Base-by-base conservation (phyloP, 2,329 filamentous ascomycete species). In the Aspergillus vadensis region DNA sequence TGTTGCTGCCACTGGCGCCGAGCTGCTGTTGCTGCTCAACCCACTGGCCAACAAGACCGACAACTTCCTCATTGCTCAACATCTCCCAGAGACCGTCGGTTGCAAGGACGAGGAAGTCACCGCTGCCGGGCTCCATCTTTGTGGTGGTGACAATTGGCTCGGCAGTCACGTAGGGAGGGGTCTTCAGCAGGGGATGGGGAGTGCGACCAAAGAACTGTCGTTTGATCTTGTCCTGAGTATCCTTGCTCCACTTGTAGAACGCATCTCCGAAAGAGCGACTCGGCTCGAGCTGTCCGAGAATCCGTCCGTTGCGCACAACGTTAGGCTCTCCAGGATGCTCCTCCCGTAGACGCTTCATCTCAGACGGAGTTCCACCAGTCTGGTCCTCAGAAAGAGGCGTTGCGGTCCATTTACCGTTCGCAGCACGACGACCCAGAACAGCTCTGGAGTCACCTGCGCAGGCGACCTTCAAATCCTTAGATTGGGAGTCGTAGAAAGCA, bases 41-140 rank as follows among this genome's bases (percentile, higher is more conserved):
- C 95, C 95, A 99, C 76, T 96, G 92, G 15, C 94, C 96, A 4
- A 99, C 95, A 2, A 99, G 86, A 0, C 95, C 95, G 54, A 99
- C 91, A 1, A 97, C 95, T 80, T 99, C 95, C 74, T 99, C 95
- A 70, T 98, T 99, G 51, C 92, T 97, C 63, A 99, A 83, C 95
- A 98, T 98, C 79, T 99, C 95, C 95, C 95, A 99, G 0, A 99
- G 83, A 4, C 95, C 95, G 73, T 99, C 95, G 0, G 95, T 97
- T 21, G 95, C 95, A 83, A 99, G 88, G 63, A 99, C 94, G 12
- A 99, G 83, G 70, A 99, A 99, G 74, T 99, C 95, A 49, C 94
- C 93, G 64, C 91, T 91, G 57, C 91, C 86, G 1, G 95, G 95
- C 68, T 94, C 84, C 55, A 99, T 89, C 75, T 95, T 90, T 49